Conservation (phyloP, 305 asterid species). For the Fraxinus angustifolia region DNA sequence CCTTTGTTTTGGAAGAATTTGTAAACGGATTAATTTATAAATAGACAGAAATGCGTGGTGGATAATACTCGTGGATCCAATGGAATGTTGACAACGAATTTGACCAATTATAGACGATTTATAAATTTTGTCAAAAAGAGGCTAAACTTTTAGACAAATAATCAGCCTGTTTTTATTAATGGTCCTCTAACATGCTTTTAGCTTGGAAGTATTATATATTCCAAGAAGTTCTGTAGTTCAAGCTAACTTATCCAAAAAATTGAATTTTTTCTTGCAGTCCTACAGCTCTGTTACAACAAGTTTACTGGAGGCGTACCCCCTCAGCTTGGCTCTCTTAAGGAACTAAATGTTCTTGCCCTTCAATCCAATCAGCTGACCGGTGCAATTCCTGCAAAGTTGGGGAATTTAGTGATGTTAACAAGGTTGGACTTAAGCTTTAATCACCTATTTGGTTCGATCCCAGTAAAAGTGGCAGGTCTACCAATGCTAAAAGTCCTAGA, state of each 20-base stretch:
- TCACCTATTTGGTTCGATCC: constrained; percentile 72
- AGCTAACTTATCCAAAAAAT: not conserved
- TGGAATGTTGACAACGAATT: not conserved
- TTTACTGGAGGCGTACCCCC: constrained; percentile 72
- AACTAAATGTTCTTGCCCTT: constrained; percentile 76
- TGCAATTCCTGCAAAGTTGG: constrained; percentile 90
- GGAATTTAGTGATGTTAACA: constrained; percentile 49
- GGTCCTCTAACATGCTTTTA: not conserved
- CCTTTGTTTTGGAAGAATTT: not conserved
- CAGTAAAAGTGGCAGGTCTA: constrained; percentile 50
- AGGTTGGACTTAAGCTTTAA: constrained; percentile 87
- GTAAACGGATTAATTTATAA: not conserved
- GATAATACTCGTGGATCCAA: not conserved
- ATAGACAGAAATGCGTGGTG: not conserved
- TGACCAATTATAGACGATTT: not conserved
- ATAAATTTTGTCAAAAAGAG: not conserved
- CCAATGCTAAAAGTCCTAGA: constrained; percentile 66
- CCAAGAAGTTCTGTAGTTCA: not conserved
- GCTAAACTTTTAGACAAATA: not conserved
- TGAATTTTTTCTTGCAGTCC: constrained; percentile 42
- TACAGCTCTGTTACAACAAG: constrained; percentile 84
- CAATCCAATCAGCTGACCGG: constrained; percentile 76
- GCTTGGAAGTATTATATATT: not conserved
- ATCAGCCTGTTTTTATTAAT: not conserved
- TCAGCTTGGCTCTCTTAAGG: constrained; percentile 60